Conservation (phyloP, 805 yeast genomes). For the Zygosaccharomyces bisporus region DNA sequence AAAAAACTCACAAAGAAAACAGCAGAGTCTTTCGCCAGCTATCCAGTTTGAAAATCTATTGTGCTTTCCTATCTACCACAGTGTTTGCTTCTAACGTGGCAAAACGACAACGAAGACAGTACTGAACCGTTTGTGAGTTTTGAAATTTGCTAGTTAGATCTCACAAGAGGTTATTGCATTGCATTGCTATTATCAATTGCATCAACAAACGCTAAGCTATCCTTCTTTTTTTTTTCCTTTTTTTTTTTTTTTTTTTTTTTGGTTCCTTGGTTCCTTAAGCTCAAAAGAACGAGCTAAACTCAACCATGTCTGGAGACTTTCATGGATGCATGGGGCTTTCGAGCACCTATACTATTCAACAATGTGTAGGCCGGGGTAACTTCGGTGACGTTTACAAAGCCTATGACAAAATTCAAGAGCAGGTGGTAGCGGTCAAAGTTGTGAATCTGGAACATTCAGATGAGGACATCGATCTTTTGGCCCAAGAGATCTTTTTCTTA, state of each 20-base stretch:
- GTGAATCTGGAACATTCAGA: conserved; percentile 74
- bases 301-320: conserved; percentile 6
- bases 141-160: conserved; percentile 5
- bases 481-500: conserved; percentile 76
- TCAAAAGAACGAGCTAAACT: background rate
- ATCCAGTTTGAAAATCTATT: conserved; percentile 1
- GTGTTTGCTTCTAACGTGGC: background rate
- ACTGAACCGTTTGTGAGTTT: conserved; percentile 3
- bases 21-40: conserved; percentile 4
- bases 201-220: background rate
- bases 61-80: background rate
- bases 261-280: background rate
- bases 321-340: conserved; percentile 25
- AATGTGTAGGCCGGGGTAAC: conserved; percentile 77
- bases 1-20: background rate
- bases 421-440: conserved; percentile 78
- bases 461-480: conserved; percentile 66
- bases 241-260: background rate
- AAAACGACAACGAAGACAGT: background rate
- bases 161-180: background rate
- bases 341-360: conserved; percentile 37
- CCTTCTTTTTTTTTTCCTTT: background rate
- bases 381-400: conserved; percentile 86
- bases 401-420: conserved; percentile 35
- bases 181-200: conserved; percentile 4